Conservation (phyloP, 192 early-diverging fungal species). For the Coemansia sp. region DNA sequence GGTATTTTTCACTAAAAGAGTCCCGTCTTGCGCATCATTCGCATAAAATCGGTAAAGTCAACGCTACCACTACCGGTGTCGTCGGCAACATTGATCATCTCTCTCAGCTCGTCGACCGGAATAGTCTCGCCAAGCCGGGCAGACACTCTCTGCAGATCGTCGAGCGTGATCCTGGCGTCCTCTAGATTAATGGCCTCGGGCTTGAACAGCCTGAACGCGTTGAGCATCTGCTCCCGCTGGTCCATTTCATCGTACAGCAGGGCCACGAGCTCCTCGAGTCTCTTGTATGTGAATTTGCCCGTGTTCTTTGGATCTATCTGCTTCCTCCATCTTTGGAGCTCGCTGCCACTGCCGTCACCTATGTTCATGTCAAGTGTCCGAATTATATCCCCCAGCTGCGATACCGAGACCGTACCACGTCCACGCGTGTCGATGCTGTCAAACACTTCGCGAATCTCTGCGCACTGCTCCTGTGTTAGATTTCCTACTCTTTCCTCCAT, state of each 20-base stretch:
- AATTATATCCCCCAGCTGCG: conserved; percentile 20
- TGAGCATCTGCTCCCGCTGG: conserved; percentile 68
- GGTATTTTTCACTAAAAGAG: conserved; percentile 38
- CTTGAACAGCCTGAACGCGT: conserved; percentile 80
- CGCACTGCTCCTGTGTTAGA: conserved; percentile 38
- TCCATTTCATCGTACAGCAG: conserved; percentile 47
- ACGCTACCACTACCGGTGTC: conserved; percentile 63
- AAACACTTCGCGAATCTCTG: conserved; percentile 46
- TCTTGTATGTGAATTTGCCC: conserved; percentile 31
- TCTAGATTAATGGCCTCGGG: conserved; percentile 63
- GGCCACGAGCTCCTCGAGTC: conserved; percentile 34
- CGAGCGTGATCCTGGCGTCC: conserved; percentile 64
- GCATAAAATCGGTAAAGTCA: conserved; percentile 64
- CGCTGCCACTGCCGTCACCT: background rate
- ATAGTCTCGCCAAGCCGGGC: conserved; percentile 65
- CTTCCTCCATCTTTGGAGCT: conserved; percentile 11
- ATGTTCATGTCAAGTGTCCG: conserved; percentile 19
- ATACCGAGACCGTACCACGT: conserved; percentile 30
- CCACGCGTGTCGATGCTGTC: conserved; percentile 30
- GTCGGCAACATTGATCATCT: conserved; percentile 72
- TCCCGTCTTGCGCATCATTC: conserved; percentile 62
- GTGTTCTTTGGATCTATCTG: conserved; percentile 34
- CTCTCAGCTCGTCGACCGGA: conserved; percentile 63
- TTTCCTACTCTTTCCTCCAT: conserved; percentile 24
- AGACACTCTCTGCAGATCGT: conserved; percentile 68